A percentile compares a stretch with the other conserved stretches of the same genome.
Evolutionary conservation across 23 red algal genomes (phyloP).

Genomic region (Porphyridium purpureum): DNA sequence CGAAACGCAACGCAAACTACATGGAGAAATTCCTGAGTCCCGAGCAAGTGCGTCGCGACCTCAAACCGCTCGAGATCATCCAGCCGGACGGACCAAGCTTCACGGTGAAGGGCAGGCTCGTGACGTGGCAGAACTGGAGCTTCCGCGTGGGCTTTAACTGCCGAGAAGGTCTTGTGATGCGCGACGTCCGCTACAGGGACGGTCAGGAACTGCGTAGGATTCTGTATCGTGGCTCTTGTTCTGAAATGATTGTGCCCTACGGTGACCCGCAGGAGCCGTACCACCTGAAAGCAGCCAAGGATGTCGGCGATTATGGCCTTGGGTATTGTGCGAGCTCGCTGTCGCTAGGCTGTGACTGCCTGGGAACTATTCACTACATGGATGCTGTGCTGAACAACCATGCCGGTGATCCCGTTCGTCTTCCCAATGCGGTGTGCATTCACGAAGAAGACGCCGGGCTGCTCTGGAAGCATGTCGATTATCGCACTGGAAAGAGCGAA

Average conservation of each 20-base stretch:
- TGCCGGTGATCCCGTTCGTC: constrained; percentile 21
- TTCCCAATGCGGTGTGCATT: constrained; percentile 59
- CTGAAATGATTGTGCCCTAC: constrained; percentile 87
- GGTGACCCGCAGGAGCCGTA: constrained; percentile 32
- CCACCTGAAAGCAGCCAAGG: constrained; percentile 62
- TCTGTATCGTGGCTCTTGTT: constrained; percentile 23
- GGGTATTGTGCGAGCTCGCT: constrained; percentile 57
- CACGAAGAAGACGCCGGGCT: too few species aligned
- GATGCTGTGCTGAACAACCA: constrained; percentile 29
- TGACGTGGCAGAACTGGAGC: constrained; percentile 64
- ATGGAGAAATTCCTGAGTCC: too few species aligned
- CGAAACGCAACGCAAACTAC: constrained; percentile 16
- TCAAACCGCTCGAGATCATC: constrained; percentile 10
- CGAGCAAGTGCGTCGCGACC: constrained; percentile 13
- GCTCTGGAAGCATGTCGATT: constrained; percentile 70
- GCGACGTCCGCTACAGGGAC: constrained; percentile 27
- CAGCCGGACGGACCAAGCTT: constrained; percentile 60
- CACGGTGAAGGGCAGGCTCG: constrained; percentile 11
- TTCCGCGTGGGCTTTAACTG: constrained; percentile 55
- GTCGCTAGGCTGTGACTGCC: constrained; percentile 57
- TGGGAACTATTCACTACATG: constrained; percentile 49
- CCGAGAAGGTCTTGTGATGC: constrained; percentile 43
- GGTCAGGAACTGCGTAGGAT: constrained; percentile 30
- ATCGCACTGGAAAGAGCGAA: constrained; percentile 38
- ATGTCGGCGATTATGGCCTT: constrained; percentile 76